A percentile compares a stretch with the other conserved stretches of the same genome.
Conservation (phyloP, 805 yeast species). For the Ogataea trehaloabstinens region DNA sequence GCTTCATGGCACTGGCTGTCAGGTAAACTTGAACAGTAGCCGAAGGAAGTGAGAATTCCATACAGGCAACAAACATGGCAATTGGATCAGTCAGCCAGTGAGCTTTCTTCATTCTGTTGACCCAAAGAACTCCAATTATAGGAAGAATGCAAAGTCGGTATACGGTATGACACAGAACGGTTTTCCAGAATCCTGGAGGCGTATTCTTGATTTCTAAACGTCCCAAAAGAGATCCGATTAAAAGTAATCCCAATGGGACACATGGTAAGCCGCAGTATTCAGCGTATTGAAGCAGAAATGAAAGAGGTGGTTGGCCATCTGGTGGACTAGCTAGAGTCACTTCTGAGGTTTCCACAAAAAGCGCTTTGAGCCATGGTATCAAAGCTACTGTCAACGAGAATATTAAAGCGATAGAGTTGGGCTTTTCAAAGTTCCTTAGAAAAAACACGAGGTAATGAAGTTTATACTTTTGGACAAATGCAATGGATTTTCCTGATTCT, state of each 20-base stretch:
- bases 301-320: slow-evolving; percentile 51
- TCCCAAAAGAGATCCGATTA: slow-evolving; percentile 55
- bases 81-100: slow-evolving; percentile 47
- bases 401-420: slow-evolving; percentile 47
- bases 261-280: slow-evolving; percentile 50
- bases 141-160: slow-evolving; percentile 47
- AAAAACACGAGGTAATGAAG: slow-evolving; percentile 31
- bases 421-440: slow-evolving; percentile 46
- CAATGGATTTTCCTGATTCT: slow-evolving; percentile 22
- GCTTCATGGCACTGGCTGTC: slow-evolving; percentile 55
- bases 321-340: slow-evolving; percentile 39
- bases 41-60: slow-evolving; percentile 53
- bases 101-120: slow-evolving; percentile 42
- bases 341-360: slow-evolving; percentile 36
- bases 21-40: slow-evolving; percentile 60
- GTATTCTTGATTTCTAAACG: slow-evolving; percentile 44
- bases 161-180: slow-evolving; percentile 42
- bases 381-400: slow-evolving; percentile 46
- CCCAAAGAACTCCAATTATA: slow-evolving; percentile 50
- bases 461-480: slow-evolving; percentile 30
- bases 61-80: slow-evolving; percentile 42
- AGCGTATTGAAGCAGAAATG: slow-evolving; percentile 49
- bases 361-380: slow-evolving; percentile 53
- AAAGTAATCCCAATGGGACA: slow-evolving; percentile 53
- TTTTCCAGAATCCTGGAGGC: slow-evolving; percentile 57